Percentiles rank a stretch among this genome's conserved stretches.
Evolutionary conservation across 108 stramenopile species (phyloP).

Genomic region (Asterionellopsis glacialis): DNA sequence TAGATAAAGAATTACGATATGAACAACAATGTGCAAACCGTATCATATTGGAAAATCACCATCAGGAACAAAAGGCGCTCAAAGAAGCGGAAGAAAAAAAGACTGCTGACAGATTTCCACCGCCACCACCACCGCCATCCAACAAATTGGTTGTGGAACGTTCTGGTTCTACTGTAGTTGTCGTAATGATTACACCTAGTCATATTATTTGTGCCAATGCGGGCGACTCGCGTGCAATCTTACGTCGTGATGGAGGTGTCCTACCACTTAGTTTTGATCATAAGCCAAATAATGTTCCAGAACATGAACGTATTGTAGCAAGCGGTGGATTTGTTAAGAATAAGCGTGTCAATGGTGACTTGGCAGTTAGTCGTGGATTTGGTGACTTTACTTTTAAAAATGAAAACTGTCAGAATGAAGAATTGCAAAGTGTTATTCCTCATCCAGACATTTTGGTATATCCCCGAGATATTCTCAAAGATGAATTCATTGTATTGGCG

Average conservation of each 20-base stretch:
- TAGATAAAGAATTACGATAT: conserved; percentile 66
- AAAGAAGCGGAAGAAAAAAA: not conserved
- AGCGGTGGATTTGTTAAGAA: conserved; percentile 76
- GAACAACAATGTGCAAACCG: no score
- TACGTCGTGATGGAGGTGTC: conserved; percentile 40
- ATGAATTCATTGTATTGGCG: conserved; percentile 85
- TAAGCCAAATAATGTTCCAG: conserved; percentile 85
- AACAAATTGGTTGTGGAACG: conserved; percentile 32
- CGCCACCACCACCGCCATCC: not conserved
- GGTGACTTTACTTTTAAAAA: conserved; percentile 89
- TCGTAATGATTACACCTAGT: conserved; percentile 82
- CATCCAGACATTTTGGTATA: conserved; percentile 78
- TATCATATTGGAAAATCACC: conserved; percentile 7
- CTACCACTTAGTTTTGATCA: conserved; percentile 92
- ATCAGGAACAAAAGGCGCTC: conserved; percentile 14
- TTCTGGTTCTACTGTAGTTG: conserved; percentile 86
- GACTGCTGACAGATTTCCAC: not conserved
- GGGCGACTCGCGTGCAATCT: conserved; percentile 92
- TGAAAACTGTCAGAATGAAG: conserved; percentile 9
- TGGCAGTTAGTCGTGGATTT: conserved; percentile 92
- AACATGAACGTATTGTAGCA: conserved; percentile 59
- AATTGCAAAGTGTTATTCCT: conserved; percentile 78
- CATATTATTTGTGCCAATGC: conserved; percentile 94
- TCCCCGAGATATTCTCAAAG: conserved; percentile 48
- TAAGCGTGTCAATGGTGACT: conserved; percentile 91